Percentiles rank a stretch among this genome's conserved stretches.
phyloP scores from a whole-genome alignment of 1,139 yeast genomes.

The Geotrichum candidum region DNA sequence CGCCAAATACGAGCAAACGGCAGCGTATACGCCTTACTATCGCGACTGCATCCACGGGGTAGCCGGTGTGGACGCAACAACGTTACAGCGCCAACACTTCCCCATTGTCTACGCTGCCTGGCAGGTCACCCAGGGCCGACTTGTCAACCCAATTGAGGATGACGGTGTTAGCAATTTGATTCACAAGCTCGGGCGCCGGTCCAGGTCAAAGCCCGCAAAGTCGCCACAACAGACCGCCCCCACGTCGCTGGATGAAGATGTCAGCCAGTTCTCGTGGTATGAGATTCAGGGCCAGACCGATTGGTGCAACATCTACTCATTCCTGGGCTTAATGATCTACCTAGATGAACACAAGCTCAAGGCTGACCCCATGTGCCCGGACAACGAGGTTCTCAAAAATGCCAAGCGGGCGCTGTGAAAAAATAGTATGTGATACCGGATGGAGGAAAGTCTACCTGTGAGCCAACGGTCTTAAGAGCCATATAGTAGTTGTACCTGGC shows the following conservation, averaged over 20 bases:
- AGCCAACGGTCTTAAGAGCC: no score
- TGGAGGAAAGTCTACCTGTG: no score
- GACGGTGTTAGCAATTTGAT: not conserved
- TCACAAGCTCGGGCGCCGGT: not conserved
- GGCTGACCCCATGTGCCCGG: slow-evolving; percentile 1
- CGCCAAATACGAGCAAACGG: not conserved
- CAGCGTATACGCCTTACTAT: slow-evolving; percentile 1
- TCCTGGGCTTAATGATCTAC: slow-evolving; percentile 9
- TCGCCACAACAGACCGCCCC: no score
- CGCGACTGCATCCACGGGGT: slow-evolving; percentile 2
- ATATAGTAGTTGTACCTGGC: no score
- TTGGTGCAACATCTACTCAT: slow-evolving; percentile 2
- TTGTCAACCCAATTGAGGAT: slow-evolving; percentile 3
- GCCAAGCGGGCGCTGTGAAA: slow-evolving; percentile 1
- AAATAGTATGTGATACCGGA: not conserved
- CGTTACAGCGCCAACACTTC: not conserved
- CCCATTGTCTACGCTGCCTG: not conserved
- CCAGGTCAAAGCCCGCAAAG: not conserved
- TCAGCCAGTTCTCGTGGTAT: not conserved
- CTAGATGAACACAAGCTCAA: slow-evolving; percentile 7
- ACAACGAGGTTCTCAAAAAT: slow-evolving; percentile 1
- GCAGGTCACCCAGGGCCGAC: not conserved
- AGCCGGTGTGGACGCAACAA: not conserved
- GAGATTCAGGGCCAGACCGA: not conserved
- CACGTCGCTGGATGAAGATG: not conserved